Conservation (phyloP, 306 rosid genomes). For the Herpetospermum pedunculosum region DNA sequence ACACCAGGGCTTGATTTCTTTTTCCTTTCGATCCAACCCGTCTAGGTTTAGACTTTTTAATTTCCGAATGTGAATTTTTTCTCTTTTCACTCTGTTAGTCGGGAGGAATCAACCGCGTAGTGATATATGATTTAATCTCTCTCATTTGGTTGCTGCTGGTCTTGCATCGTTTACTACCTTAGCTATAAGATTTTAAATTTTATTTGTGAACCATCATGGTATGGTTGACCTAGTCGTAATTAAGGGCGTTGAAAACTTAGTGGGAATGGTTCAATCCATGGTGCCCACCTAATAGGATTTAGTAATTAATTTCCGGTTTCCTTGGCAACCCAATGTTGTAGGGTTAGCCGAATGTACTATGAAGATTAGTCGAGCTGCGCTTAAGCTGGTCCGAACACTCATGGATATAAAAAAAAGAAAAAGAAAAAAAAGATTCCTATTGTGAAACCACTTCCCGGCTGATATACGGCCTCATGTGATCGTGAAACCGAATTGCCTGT, state of each 20-base stretch:
- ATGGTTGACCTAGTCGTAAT: too few species aligned
- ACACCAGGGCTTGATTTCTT: neutral
- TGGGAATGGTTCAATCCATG: too few species aligned
- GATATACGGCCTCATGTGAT: neutral
- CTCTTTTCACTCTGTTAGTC: neutral
- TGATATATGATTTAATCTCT: neutral
- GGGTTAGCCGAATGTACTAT: too few species aligned
- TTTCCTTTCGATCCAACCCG: neutral
- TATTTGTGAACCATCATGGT: too few species aligned
- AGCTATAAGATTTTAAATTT: neutral
- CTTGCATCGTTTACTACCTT: neutral
- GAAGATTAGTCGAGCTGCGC: too few species aligned
- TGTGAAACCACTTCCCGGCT: neutral
- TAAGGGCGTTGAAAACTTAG: too few species aligned
- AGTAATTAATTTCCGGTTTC: too few species aligned
- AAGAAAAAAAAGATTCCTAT: too few species aligned
- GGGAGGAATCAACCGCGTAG: neutral
- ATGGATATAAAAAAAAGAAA: too few species aligned
- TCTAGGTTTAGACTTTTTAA: neutral
- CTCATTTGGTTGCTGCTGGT: neutral
- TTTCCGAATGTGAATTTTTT: conserved; percentile 4
- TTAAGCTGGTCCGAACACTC: too few species aligned
- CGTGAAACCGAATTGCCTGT: neutral
- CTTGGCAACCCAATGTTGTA: too few species aligned
- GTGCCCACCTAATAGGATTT: too few species aligned